Conservation (phyloP, 1,139 yeast genomes). For the Kodamaea plutei region DNA sequence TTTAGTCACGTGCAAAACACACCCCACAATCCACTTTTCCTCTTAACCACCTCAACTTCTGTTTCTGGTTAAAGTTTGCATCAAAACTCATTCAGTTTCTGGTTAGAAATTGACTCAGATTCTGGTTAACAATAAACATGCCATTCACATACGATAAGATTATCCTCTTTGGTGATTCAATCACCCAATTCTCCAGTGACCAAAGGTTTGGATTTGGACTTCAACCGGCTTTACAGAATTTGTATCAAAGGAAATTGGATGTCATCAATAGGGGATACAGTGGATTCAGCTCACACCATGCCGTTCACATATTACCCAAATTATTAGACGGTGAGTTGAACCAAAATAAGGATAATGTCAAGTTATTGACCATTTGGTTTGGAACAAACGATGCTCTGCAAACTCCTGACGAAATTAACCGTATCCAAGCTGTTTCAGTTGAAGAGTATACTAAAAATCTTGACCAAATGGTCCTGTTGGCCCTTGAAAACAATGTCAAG, state of each 20-base stretch:
- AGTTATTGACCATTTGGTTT: constrained; percentile 55
- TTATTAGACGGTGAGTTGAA: constrained; percentile 42
- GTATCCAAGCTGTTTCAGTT: constrained; percentile 52
- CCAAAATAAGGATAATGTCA: constrained; percentile 21
- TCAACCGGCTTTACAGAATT: constrained; percentile 48
- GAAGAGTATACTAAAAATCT: constrained; percentile 48
- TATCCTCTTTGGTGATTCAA: constrained; percentile 66
- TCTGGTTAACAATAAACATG: too few relatives aligned
- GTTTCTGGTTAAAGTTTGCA: too few relatives aligned
- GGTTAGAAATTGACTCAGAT: too few relatives aligned
- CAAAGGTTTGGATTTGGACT: constrained; percentile 38
- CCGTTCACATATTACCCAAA: constrained; percentile 40
- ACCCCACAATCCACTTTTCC: too few relatives aligned
- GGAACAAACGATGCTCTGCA: constrained; percentile 72
- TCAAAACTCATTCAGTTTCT: too few relatives aligned
- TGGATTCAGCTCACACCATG: constrained; percentile 60
- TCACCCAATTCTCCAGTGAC: constrained; percentile 51
- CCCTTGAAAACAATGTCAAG: constrained; percentile 38
- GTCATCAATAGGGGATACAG: constrained; percentile 57
- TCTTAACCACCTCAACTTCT: too few relatives aligned
- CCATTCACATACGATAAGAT: constrained; percentile 35
- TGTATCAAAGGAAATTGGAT: constrained; percentile 51
- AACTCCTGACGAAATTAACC: constrained; percentile 16
- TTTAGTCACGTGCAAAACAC: too few relatives aligned
- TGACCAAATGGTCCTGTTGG: constrained; percentile 32